Evolutionary conservation across 208 protist genomes (phyloP).

Genomic region (Trypanosoma cruzi): DNA sequence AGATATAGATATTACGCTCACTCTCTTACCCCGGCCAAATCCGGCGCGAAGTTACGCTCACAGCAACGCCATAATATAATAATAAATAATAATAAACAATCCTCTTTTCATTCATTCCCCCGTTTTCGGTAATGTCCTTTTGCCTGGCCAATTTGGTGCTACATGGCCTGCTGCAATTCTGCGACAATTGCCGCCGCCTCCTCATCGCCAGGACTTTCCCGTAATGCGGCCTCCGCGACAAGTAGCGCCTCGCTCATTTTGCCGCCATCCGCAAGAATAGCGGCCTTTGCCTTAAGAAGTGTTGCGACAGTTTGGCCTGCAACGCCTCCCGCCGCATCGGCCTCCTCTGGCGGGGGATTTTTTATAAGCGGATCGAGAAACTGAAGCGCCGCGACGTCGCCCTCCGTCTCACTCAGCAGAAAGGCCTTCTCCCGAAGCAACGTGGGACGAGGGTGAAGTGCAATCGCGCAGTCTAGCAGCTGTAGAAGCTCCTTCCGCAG

Average conservation of each 20-base stretch:
- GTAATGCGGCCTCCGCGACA: slow-evolving; percentile 58
- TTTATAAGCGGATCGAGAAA: slow-evolving; percentile 69
- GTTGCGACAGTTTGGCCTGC: slow-evolving; percentile 50
- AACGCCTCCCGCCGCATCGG: slow-evolving; percentile 57
- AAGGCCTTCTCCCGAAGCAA: slow-evolving; percentile 90
- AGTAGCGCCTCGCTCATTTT: slow-evolving; percentile 66
- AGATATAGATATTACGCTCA: too few species aligned
- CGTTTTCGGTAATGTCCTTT: too few species aligned
- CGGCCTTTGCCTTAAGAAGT: slow-evolving; percentile 88
- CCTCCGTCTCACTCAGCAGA: slow-evolving; percentile 73
- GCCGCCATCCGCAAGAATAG: slow-evolving; percentile 83
- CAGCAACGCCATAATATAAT: too few species aligned
- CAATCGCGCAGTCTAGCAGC: slow-evolving; percentile 64
- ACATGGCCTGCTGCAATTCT: slow-evolving; percentile 59
- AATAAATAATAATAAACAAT: too few species aligned
- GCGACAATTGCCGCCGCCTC: slow-evolving; percentile 69
- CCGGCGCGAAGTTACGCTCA: too few species aligned
- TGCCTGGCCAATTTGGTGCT: too few species aligned
- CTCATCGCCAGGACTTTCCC: slow-evolving; percentile 62
- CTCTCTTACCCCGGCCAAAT: too few species aligned
- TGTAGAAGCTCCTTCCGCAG: slow-evolving; percentile 31
- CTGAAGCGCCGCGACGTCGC: slow-evolving; percentile 69
- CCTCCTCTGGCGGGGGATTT: slow-evolving; percentile 84
- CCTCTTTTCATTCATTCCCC: too few species aligned
- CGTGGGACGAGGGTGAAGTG: slow-evolving; percentile 73